Conservation (phyloP, 2,329 filamentous ascomycete species). For the Thielaviopsis euricoi region DNA sequence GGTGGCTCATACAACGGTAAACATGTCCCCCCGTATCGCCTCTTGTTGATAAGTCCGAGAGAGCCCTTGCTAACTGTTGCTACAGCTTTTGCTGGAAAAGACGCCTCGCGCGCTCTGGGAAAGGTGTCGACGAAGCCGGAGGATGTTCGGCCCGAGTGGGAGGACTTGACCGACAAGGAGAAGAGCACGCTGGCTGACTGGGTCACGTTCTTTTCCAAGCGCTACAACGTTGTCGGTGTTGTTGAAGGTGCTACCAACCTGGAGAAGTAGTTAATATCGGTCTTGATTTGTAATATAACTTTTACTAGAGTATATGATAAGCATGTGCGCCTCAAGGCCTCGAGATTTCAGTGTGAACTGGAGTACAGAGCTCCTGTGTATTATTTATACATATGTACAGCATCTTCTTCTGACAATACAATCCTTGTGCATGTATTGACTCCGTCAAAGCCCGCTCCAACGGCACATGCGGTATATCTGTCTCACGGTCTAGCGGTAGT, state of each 20-base stretch:
- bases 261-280: conserved; percentile 18
- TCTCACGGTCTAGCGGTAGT: too few species aligned
- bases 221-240: conserved; percentile 76
- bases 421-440: neutral
- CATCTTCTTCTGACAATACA: neutral
- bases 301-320: too few species aligned
- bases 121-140: conserved; percentile 73
- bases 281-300: neutral
- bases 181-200: conserved; percentile 77
- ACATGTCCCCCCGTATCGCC: conserved; percentile 18
- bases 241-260: conserved; percentile 45
- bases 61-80: neutral
- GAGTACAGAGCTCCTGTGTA: neutral
- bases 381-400: neutral
- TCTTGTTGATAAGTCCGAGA: neutral
- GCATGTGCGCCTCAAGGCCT: too few species aligned
- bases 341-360: neutral
- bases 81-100: conserved; percentile 85
- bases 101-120: conserved; percentile 81
- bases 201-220: conserved; percentile 90
- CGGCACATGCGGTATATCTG: too few species aligned
- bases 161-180: conserved; percentile 68
- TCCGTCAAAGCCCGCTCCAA: neutral
- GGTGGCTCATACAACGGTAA: conserved; percentile 74
- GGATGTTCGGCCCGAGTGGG: conserved; percentile 70